Percentiles rank a stretch among this genome's conserved stretches.
phyloP scores from a whole-genome alignment of 1,139 yeast genomes.

The Schwanniomyces etchellsii region DNA sequence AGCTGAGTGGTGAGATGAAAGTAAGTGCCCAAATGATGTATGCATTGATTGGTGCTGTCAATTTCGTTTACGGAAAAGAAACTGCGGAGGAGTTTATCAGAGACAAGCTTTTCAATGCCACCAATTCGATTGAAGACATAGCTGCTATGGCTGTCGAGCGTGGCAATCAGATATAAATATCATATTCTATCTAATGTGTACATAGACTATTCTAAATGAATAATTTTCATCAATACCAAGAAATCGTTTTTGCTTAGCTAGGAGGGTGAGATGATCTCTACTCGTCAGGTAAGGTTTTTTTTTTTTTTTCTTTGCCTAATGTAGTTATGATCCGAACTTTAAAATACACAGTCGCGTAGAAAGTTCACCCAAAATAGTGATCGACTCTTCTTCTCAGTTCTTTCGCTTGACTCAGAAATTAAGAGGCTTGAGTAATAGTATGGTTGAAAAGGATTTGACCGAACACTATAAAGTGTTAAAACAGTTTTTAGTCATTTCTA shows the following conservation, averaged over 20 bases:
- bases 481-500: slow-evolving; percentile 48
- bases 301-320: no score
- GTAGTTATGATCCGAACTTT: no score
- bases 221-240: no score
- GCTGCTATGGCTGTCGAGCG: slow-evolving; percentile 7
- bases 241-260: no score
- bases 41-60: slow-evolving; percentile 79
- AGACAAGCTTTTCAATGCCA: slow-evolving; percentile 29
- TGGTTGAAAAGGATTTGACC: slow-evolving; percentile 35
- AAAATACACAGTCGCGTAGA: no score
- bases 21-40: slow-evolving; percentile 66
- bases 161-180: slow-evolving; percentile 3
- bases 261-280: no score
- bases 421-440: no score
- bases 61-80: slow-evolving; percentile 59
- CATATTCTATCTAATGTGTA: slow-evolving; percentile 7
- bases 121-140: slow-evolving; percentile 9
- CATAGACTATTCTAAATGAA: slow-evolving; percentile 5
- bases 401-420: no score
- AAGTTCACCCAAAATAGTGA: no score
- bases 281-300: no score
- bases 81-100: slow-evolving; percentile 53
- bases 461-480: slow-evolving; percentile 47
- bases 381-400: no score
- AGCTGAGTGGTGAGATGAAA: slow-evolving; percentile 45